Evolutionary conservation across 495 filamentous ascomycete species (phyloP).

Genomic region (Bacidia rubella): DNA sequence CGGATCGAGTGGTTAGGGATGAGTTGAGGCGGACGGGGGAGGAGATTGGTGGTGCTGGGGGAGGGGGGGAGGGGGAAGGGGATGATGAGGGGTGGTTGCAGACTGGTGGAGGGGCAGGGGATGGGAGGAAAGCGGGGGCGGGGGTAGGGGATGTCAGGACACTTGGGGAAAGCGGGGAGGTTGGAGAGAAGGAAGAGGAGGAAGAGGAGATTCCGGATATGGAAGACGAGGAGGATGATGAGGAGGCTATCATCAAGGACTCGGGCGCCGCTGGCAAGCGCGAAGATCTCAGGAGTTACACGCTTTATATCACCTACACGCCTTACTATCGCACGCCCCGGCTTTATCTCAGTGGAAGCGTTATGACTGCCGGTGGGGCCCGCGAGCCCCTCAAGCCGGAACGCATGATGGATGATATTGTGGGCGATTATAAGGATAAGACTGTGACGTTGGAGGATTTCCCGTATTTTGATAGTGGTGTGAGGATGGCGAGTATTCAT

Average conservation of each 20-base stretch:
- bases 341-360: conserved; percentile 84
- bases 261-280: not conserved
- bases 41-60: conserved; percentile 34
- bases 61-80: conserved; percentile 36
- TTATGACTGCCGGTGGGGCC: conserved; percentile 37
- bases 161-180: conserved; percentile 72
- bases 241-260: conserved; percentile 91
- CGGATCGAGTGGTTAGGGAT: conserved; percentile 72
- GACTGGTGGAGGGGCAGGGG: conserved; percentile 63
- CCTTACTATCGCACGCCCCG: conserved; percentile 95
- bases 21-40: conserved; percentile 43
- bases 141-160: conserved; percentile 61
- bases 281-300: conserved; percentile 78
- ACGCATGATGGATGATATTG: conserved; percentile 98
- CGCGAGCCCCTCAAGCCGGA: conserved; percentile 74
- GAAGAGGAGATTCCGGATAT: conserved; percentile 97
- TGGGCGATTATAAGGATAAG: conserved; percentile 99
- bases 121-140: conserved; percentile 63
- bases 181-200: conserved; percentile 94
- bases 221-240: conserved; percentile 94
- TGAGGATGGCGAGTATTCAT: conserved; percentile 94
- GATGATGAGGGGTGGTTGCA: conserved; percentile 87
- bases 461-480: conserved; percentile 64
- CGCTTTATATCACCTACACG: conserved; percentile 93
- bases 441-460: conserved; percentile 98